These are phyloP conservation scores for Prinsepia uniflora DNA, from an alignment of 306 rosid species.

Conservation along the genomic window DNA sequence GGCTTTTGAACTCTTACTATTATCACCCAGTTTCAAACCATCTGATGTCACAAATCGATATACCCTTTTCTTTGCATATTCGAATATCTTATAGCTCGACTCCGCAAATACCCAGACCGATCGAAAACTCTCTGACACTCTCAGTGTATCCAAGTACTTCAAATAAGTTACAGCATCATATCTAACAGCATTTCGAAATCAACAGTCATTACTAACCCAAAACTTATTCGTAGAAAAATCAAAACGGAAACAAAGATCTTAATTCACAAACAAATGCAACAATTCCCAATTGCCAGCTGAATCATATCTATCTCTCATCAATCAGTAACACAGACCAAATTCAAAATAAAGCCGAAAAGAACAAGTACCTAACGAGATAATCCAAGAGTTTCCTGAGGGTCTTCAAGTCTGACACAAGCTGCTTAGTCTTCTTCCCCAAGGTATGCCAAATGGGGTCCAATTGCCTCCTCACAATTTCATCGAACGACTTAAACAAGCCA, in stretches of 20 bases:
- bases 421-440: slow-evolving; percentile 86
- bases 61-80: slow-evolving; percentile 86
- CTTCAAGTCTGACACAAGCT: slow-evolving; percentile 85
- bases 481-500: slow-evolving; percentile 89
- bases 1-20: slow-evolving; percentile 42
- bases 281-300: neutral
- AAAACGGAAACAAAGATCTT: neutral
- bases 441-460: slow-evolving; percentile 99
- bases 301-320: neutral
- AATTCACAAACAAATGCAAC: neutral
- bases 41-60: slow-evolving; percentile 63
- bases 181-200: slow-evolving; percentile 42
- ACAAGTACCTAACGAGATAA: slow-evolving; percentile 68
- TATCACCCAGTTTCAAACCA: slow-evolving; percentile 46
- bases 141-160: slow-evolving; percentile 91
- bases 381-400: slow-evolving; percentile 87
- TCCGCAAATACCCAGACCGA: slow-evolving; percentile 98
- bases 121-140: slow-evolving; percentile 88
- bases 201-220: slow-evolving; percentile 11
- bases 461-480: slow-evolving; percentile 91
- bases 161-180: slow-evolving; percentile 89
- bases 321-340: neutral
- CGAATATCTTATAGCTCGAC: slow-evolving; percentile 90
- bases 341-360: neutral
- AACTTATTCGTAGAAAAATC: neutral